Conservation (phyloP, 768 basidiomycete species). For the Tricholomella constricta region DNA sequence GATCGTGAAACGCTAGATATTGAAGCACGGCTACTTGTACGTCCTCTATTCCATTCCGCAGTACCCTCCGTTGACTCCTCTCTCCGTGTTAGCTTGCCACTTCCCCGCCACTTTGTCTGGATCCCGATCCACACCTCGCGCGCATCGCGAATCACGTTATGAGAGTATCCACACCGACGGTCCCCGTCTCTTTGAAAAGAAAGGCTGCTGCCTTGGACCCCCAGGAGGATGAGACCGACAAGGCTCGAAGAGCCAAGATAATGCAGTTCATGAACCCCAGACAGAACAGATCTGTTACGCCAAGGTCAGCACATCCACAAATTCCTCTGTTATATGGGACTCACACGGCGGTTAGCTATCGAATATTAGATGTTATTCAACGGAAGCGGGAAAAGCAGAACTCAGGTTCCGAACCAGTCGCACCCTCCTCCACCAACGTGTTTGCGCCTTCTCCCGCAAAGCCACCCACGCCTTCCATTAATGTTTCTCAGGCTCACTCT, state of each 20-base stretch:
- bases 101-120: slow-evolving; percentile 73
- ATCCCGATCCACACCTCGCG: slow-evolving; percentile 76
- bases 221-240: slow-evolving; percentile 78
- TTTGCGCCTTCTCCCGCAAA: slow-evolving; percentile 27
- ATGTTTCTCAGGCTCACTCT: slow-evolving; percentile 31
- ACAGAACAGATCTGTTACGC: slow-evolving; percentile 46
- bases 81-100: slow-evolving; percentile 60
- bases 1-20: slow-evolving; percentile 73
- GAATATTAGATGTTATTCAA: slow-evolving; percentile 54
- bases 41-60: slow-evolving; percentile 23
- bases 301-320: slow-evolving; percentile 45
- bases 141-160: slow-evolving; percentile 76
- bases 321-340: slow-evolving; percentile 1
- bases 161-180: slow-evolving; percentile 71
- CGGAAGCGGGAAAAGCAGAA: slow-evolving; percentile 29
- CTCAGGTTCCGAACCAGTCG: slow-evolving; percentile 21
- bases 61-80: slow-evolving; percentile 5
- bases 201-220: slow-evolving; percentile 71
- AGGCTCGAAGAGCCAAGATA: slow-evolving; percentile 70
- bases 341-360: slow-evolving; percentile 43
- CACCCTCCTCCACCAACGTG: slow-evolving; percentile 16
- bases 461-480: slow-evolving; percentile 31
- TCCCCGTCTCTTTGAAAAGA: slow-evolving; percentile 73
- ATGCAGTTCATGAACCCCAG: slow-evolving; percentile 78
- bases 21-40: slow-evolving; percentile 73